Base-by-base conservation (phyloP, 2,329 filamentous ascomycete species). In the Cytospora mali region DNA sequence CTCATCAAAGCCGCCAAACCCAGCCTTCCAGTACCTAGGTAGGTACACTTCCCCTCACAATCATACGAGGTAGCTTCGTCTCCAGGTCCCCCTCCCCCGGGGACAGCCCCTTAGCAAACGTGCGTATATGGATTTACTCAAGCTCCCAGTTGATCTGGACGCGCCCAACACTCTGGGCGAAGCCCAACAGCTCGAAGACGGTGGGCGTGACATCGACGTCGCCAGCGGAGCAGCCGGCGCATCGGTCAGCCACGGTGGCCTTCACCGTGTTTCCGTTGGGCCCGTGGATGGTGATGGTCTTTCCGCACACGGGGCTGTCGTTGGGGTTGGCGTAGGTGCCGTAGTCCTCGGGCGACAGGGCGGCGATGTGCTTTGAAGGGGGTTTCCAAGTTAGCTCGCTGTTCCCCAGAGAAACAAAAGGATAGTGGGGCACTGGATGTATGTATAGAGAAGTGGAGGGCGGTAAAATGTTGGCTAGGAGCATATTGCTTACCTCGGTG, bases 201-300 rank as follows among this genome's bases (percentile, higher is more conserved):
- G 69, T 49, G 5, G 71, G 66, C 11, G 72, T 71, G 61, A 74
- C 73, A 48, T 74, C 72, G 67, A 75, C 71, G 55, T 66, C 57
- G 9, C 66, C 68, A 33, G 58, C 61, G 9, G 63, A 61, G 65
- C 73, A 75, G 35, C 50, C 57, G 21, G 68, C 65, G 65, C 73
- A 75, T 66, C 71, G 72, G 66, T 74, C 73, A 53, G 70, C 72
- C 52, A 75, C 68, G 27, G 60, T 69, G 59, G 71, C 73, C 11
- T 53, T 59, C 16, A 63, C 55, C 16, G 66, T 70, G 64, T 69
- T 68, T 57, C 68, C 69, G 61, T 64, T 66, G 27, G 67, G 55
- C 16, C 61, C 61, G 21, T 62, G 53, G 57, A 73, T 71, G 0
- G 59, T 65, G 58, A 73, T 71, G 0, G 21, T 50, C 59, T 67